These are phyloP conservation scores for Trichoderma sp. DNA, from an alignment of 2,329 filamentous ascomycete species.

Conservation along the genomic window DNA sequence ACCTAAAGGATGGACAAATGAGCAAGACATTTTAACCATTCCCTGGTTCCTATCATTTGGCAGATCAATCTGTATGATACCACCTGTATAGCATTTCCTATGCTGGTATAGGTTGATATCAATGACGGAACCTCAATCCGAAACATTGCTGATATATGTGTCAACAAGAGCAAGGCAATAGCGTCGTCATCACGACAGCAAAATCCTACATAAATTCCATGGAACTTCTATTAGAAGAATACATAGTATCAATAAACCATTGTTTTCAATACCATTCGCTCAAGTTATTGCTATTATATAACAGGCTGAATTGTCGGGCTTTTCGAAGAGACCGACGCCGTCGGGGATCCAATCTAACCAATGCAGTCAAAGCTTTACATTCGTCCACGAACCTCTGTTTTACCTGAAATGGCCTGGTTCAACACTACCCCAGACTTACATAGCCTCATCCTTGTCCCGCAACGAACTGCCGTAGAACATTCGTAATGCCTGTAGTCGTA, in stretches of 20 bases:
- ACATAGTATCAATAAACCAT: rapidly evolving
- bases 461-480: background rate
- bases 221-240: background rate
- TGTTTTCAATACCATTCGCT: background rate
- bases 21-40: background rate
- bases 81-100: background rate
- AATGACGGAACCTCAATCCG: rapidly evolving
- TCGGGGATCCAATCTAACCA: background rate
- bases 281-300: background rate
- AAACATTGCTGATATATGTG: background rate
- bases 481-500: background rate
- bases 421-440: background rate
- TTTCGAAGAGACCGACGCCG: background rate
- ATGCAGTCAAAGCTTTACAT: background rate
- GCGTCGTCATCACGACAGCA: background rate
- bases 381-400: background rate
- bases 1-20: background rate
- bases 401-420: background rate
- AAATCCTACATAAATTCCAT: background rate
- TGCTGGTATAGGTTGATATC: background rate
- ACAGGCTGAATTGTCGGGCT: background rate
- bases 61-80: background rate
- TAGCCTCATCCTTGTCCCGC: background rate
- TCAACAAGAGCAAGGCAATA: background rate
- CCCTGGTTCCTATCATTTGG: rapidly evolving